Evolutionary conservation across 805 yeast species (phyloP).

Genomic region (Myxozyma mucilagina): DNA sequence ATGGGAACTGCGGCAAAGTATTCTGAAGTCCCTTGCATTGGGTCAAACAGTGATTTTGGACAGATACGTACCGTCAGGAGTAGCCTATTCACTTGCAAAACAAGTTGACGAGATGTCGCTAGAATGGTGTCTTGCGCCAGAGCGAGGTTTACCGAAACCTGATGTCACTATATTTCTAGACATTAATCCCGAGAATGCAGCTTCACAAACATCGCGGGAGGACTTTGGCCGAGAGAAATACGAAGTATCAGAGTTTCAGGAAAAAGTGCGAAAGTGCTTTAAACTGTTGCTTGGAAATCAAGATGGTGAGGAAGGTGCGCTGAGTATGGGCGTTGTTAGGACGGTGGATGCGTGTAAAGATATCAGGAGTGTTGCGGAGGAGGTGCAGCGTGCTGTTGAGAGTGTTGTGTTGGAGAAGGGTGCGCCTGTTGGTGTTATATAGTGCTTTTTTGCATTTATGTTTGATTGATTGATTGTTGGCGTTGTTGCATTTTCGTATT

Average conservation of each 20-base stretch:
- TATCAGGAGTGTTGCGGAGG: slow-evolving; percentile 7
- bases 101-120: slow-evolving; percentile 50
- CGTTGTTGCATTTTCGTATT: background rate
- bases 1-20: slow-evolving; percentile 72
- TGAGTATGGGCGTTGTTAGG: slow-evolving; percentile 10
- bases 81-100: slow-evolving; percentile 89
- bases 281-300: slow-evolving; percentile 25
- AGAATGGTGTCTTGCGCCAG: slow-evolving; percentile 82
- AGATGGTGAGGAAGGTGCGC: background rate
- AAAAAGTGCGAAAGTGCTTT: slow-evolving; percentile 65
- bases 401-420: background rate
- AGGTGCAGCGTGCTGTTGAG: background rate
- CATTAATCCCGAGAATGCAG: slow-evolving; percentile 49
- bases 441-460: background rate
- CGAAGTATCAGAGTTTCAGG: slow-evolving; percentile 73
- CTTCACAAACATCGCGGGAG: slow-evolving; percentile 48
- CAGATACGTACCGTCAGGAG: slow-evolving; percentile 88
- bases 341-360: slow-evolving; percentile 18
- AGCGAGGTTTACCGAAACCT: slow-evolving; percentile 80
- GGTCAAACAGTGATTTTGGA: slow-evolving; percentile 74
- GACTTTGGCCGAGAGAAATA: slow-evolving; percentile 96
- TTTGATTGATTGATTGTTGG: background rate
- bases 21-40: slow-evolving; percentile 47
- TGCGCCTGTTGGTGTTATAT: background rate
- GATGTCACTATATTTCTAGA: slow-evolving; percentile 80